A percentile compares a stretch with the other conserved stretches of the same genome.
phyloP scores from a whole-genome alignment of 2,329 filamentous ascomycete genomes.

The Clonostachys rhizophaga region DNA sequence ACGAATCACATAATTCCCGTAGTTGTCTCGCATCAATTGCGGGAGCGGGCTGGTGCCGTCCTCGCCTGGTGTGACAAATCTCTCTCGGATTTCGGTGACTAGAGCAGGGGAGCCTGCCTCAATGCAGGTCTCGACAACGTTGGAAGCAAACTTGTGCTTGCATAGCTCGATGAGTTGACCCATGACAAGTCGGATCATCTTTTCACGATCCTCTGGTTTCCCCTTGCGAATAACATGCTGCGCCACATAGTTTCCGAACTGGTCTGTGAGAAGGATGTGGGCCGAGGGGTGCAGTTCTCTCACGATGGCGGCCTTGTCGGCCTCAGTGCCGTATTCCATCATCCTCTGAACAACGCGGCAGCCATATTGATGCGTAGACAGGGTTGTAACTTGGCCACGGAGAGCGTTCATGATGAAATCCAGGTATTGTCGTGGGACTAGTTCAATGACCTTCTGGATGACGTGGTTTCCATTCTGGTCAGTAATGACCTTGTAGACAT shows the following conservation, averaged over 20 bases:
- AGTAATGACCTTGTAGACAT: constrained; percentile 73
- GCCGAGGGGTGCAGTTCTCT: constrained; percentile 73
- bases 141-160: constrained; percentile 95
- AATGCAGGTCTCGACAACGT: constrained; percentile 94
- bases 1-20: constrained; percentile 96
- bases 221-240: constrained; percentile 87
- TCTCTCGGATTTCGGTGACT: constrained; percentile 61
- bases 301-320: constrained; percentile 68
- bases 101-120: constrained; percentile 65
- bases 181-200: constrained; percentile 71
- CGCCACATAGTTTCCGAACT: constrained; percentile 94
- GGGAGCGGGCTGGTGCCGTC: constrained; percentile 68
- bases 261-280: constrained; percentile 70
- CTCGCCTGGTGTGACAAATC: constrained; percentile 53
- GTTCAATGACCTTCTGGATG: constrained; percentile 89
- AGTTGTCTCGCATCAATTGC: constrained; percentile 82
- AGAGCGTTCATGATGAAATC: constrained; percentile 83
- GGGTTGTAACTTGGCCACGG: constrained; percentile 65
- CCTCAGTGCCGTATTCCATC: constrained; percentile 73
- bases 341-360: constrained; percentile 93
- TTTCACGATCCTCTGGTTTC: constrained; percentile 63
- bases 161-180: constrained; percentile 69
- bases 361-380: constrained; percentile 78
- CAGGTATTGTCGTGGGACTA: constrained; percentile 69
- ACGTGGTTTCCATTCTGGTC: constrained; percentile 96